Base-by-base conservation (phyloP, 2,329 filamentous ascomycete species). In the Exophiala sp. region DNA sequence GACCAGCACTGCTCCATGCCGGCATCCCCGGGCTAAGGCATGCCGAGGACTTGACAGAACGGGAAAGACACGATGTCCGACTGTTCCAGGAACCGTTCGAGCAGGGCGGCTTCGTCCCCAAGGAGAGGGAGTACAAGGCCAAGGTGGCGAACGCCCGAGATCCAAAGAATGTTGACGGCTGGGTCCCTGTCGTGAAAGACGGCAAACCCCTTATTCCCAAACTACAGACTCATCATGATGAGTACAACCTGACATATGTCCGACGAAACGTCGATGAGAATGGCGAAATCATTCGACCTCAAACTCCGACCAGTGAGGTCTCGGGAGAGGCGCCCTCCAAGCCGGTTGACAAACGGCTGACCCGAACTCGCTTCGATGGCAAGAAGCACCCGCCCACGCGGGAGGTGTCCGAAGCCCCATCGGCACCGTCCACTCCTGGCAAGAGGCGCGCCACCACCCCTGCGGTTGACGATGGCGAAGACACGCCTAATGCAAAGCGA, bases 31-130 rank as follows among this genome's bases (percentile, higher is more conserved):
- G 52, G n/a, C 34, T 52, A 13, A 49, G 52, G 35, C 35, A 53
- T 16, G 46, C 48, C 13, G 58, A 60, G 37, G 53, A 57, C 29
- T 48, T 58, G 13, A 53, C 50, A n/a, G 58, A 59, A 7, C 47
- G 53, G n/a, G 58, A 61, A 42, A 64, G 66, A 29, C 57, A 61
- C 29, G 68, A 69, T 46, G 63, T 66, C 30, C 56, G 58, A 34
- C 73, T 73, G n/a, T 68, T 66, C 46, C 79, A 81, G 56, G 75
- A 82, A 59, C 77, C 80, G 0, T 79, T 79, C 50, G 63, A 69
- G 1, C 79, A 82, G 57, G 70, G 70, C 39, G 70, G 70, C 8
- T 73, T 73, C 57, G 66, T 67, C 37, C 70, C 71, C 6, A 73
- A 69, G 16, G 59, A 70, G 2, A 64, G 68, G 10, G 69, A 72